Percentiles rank a stretch among this genome's conserved stretches.
These are phyloP conservation scores for Plasmodium fragile DNA, from an alignment of 169 alveolate species.

Conservation along the genomic window DNA sequence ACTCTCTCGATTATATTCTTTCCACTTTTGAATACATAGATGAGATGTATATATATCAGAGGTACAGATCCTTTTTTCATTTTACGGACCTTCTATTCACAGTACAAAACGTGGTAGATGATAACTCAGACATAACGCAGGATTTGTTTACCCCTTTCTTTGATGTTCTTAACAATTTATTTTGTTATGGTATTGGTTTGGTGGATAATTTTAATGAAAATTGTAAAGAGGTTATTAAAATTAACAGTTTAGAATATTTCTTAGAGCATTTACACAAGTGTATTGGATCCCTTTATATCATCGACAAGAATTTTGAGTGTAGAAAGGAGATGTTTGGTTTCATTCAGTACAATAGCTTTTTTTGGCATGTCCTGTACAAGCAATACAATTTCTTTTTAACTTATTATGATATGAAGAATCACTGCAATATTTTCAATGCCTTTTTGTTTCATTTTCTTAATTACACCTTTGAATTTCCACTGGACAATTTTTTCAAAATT, in stretches of 20 bases:
- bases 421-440: constrained; percentile 44
- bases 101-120: constrained; percentile 17
- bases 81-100: constrained; percentile 50
- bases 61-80: constrained; percentile 43
- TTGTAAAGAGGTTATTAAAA: constrained; percentile 25
- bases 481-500: constrained; percentile 66
- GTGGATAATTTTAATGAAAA: constrained; percentile 14
- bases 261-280: constrained; percentile 29
- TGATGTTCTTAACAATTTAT: constrained; percentile 46
- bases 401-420: constrained; percentile 41
- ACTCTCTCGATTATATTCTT: constrained; percentile 33
- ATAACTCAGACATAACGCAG: constrained; percentile 17
- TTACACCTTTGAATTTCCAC: constrained; percentile 68
- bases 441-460: constrained; percentile 54
- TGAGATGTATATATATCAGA: constrained; percentile 31
- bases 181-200: constrained; percentile 66
- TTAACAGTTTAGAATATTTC: constrained; percentile 16
- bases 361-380: constrained; percentile 64
- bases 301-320: constrained; percentile 25
- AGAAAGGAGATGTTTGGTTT: constrained; percentile 45
- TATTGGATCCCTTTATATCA: constrained; percentile 33
- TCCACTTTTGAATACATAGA: constrained; percentile 38
- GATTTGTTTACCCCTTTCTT: constrained; percentile 38
- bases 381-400: constrained; percentile 62
- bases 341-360: constrained; percentile 44